Evolutionary conservation across 2,329 filamentous ascomycete genomes (phyloP).

Genomic region (Penicillium sp.): DNA sequence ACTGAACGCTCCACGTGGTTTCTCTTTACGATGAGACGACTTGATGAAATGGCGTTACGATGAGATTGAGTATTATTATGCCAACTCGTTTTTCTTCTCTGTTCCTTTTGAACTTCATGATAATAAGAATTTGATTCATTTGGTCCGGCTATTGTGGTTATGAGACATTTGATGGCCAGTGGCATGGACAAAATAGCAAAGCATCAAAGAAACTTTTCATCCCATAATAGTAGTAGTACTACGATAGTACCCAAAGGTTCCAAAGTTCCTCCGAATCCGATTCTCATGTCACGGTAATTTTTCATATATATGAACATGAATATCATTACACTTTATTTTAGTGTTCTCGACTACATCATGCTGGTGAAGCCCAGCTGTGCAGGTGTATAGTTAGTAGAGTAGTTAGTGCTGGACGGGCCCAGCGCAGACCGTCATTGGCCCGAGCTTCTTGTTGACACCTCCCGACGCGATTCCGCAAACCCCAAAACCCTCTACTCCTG

Average conservation of each 20-base stretch:
- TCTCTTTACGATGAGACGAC: neutral
- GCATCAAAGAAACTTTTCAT: neutral
- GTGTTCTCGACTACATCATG: too few species aligned
- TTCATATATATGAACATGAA: too few species aligned
- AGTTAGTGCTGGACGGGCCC: neutral
- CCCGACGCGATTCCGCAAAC: constrained; percentile 28
- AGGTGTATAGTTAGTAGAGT: too few species aligned
- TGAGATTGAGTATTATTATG: neutral
- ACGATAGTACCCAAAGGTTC: too few species aligned
- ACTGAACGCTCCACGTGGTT: neutral
- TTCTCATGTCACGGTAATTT: too few species aligned
- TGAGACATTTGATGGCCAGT: neutral
- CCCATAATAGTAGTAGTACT: too few species aligned
- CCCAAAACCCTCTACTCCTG: constrained; percentile 20
- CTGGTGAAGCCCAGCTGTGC: too few species aligned
- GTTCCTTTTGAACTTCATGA: neutral
- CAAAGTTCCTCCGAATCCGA: too few species aligned
- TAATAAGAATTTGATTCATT: neutral
- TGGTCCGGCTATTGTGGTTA: neutral
- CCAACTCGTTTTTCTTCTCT: neutral
- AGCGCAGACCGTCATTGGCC: constrained; percentile 32
- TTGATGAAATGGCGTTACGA: neutral
- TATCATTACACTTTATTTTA: too few species aligned
- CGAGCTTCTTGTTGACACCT: constrained; percentile 45
- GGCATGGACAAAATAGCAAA: neutral